Evolutionary conservation across 192 early-diverging fungal species (phyloP), one percentile per base, ranked within the genome.

Genomic region (Coemansia sp.): DNA sequence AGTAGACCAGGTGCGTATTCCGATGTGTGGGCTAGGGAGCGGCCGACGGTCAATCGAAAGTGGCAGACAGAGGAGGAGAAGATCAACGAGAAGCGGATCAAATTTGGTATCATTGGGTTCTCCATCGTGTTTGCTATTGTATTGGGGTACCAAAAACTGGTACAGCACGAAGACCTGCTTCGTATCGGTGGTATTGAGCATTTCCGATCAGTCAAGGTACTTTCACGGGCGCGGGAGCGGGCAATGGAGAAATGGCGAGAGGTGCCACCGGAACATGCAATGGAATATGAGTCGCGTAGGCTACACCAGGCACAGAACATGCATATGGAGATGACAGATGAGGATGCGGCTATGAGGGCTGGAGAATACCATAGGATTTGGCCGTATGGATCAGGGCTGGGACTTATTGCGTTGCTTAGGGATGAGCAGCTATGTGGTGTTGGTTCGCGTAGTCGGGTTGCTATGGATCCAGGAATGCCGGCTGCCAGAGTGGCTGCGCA

Each of bases 401-500:
- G 76, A 12, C 71, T 78, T 8, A 51, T 78, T 56, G 67, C 76
- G 32, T 18, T 78, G 67, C 67, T 78, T 32, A 36, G 57, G 40
- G 76, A 78, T 6, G 28, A 12, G 12, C 71, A 78, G 64, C 61
- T 78, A 22, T 78, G 76, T 28, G 76, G 76, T 18, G 30, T 73
- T 14, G 52, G 32, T 16, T 50, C 75, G 16, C 70, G 75, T 29
- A 25, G 22, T 5, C 50, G 51, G 22, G 66, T 49, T 5, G 70
- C 63, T 28, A 28, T 33, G 7, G 75, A 72, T n/a, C 49, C 49
- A 1, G 60, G 38, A 17, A 8, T 77, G 25, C 57, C 67, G 10
- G 5, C 30, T 1, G 14, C 32, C 22, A 65, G 75, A 12, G 48
- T 36, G 18, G 20, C 54, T 12, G 63, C 67, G 12, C 67, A 50